Conservation (phyloP, 2,329 filamentous ascomycete species). For the Neonectria faginata region DNA sequence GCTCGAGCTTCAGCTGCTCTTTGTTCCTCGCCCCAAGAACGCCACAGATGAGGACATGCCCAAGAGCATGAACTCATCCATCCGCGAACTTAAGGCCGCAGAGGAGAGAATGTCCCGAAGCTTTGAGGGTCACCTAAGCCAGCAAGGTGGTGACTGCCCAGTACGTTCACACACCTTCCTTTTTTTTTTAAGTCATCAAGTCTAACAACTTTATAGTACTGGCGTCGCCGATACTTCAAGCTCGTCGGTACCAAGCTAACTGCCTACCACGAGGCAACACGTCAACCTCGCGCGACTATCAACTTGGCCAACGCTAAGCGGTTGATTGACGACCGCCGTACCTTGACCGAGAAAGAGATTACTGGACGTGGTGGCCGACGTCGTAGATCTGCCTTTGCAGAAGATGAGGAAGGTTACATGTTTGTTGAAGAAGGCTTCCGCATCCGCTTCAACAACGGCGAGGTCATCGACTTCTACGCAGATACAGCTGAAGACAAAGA, state of each 20-base stretch:
- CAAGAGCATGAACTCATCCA: conserved; percentile 98
- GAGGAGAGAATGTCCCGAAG: conserved; percentile 82
- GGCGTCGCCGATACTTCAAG: conserved; percentile 98
- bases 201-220: conserved; percentile 75
- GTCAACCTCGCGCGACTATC: conserved; percentile 95
- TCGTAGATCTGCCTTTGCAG: conserved; percentile 93
- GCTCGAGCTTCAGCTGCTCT: conserved; percentile 91
- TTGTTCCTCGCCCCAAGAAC: conserved; percentile 91
- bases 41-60: conserved; percentile 95
- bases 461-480: conserved; percentile 98
- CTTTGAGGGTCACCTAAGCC: conserved; percentile 91
- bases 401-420: conserved; percentile 99
- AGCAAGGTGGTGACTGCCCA: conserved; percentile 97
- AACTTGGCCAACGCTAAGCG: conserved; percentile 94
- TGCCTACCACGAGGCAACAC: conserved; percentile 94
- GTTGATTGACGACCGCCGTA: conserved; percentile 89
- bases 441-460: conserved; percentile 97
- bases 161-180: conserved; percentile 67
- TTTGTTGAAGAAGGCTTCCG: conserved; percentile 99
- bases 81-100: conserved; percentile 91
- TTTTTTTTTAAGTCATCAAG: neutral
- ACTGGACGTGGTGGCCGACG: conserved; percentile 81
- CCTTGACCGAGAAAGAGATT: conserved; percentile 86
- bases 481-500: conserved; percentile 90
- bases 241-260: conserved; percentile 91